phyloP scores from a whole-genome alignment of 768 basidiomycete species.

The Tulasnella sp. region DNA sequence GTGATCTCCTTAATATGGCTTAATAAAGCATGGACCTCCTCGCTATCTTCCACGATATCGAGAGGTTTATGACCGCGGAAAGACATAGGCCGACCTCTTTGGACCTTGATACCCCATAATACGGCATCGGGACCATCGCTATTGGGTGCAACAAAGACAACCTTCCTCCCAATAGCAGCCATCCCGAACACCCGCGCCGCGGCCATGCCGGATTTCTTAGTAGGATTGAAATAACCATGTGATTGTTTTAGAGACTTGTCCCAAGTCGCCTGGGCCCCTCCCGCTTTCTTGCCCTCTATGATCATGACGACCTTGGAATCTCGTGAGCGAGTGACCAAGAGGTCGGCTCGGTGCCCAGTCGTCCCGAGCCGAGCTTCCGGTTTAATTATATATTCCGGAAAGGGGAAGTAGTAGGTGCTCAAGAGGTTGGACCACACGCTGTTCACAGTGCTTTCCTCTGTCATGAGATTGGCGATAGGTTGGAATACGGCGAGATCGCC shows the following conservation, averaged over 20 bases:
- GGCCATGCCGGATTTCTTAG: not conserved
- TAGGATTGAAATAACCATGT: not conserved
- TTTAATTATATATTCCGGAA: not conserved
- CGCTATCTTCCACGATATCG: too few relatives aligned
- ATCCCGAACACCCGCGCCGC: not conserved
- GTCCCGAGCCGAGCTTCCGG: not conserved
- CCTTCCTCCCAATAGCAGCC: not conserved
- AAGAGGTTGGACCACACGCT: not conserved
- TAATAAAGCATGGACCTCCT: too few relatives aligned
- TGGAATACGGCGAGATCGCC: too few relatives aligned
- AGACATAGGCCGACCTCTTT: too few relatives aligned
- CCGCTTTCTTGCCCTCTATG: not conserved
- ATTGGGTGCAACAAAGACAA: not conserved
- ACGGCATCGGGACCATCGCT: not conserved
- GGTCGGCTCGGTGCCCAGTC: not conserved
- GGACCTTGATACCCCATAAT: too few relatives aligned
- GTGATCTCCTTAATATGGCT: too few relatives aligned
- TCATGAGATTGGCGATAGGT: not conserved
- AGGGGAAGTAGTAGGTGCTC: not conserved
- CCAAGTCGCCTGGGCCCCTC: not conserved
- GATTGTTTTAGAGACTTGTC: not conserved
- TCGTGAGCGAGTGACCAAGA: not conserved
- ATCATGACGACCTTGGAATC: not conserved
- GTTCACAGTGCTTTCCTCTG: not conserved
- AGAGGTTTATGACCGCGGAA: too few relatives aligned